Conservation (phyloP, 768 basidiomycete genomes). For the Holtermanniella nyarrowii region DNA sequence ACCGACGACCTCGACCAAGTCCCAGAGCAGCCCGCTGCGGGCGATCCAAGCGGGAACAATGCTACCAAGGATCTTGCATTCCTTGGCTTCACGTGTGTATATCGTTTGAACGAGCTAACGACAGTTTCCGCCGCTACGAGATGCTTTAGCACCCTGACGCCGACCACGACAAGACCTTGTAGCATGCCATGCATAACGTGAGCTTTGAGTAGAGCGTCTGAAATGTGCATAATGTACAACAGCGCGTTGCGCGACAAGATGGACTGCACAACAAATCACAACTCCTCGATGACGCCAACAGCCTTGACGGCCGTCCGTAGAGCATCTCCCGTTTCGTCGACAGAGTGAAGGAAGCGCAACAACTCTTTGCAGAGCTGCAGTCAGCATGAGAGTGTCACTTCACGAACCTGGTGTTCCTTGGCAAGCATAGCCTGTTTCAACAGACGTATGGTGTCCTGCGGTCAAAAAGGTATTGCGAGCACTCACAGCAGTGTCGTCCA, state of each 20-base stretch:
- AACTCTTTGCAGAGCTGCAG: slow-evolving; percentile 72
- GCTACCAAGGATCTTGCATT: slow-evolving; percentile 53
- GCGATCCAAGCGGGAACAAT: slow-evolving; percentile 25
- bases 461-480: background rate
- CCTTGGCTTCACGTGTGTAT: slow-evolving; percentile 47
- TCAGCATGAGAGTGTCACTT: background rate
- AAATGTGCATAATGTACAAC: no score
- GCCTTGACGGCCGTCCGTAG: slow-evolving; percentile 19
- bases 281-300: slow-evolving; percentile 15
- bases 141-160: no score
- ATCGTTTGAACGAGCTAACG: background rate
- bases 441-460: slow-evolving; percentile 64
- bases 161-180: no score
- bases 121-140: slow-evolving; percentile 38
- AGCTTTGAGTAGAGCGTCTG: no score
- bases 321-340: slow-evolving; percentile 65
- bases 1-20: slow-evolving; percentile 83
- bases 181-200: no score
- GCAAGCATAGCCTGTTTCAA: slow-evolving; percentile 63
- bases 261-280: no score
- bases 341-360: slow-evolving; percentile 79
- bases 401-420: slow-evolving; percentile 58
- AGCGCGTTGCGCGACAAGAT: no score
- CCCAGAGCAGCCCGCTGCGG: slow-evolving; percentile 46
- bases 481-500: slow-evolving; percentile 50